A percentile compares a stretch with the other conserved stretches of the same genome.
These are phyloP conservation scores for Tricholoma matsutake DNA, from an alignment of 768 basidiomycete genomes.

Conservation along the genomic window DNA sequence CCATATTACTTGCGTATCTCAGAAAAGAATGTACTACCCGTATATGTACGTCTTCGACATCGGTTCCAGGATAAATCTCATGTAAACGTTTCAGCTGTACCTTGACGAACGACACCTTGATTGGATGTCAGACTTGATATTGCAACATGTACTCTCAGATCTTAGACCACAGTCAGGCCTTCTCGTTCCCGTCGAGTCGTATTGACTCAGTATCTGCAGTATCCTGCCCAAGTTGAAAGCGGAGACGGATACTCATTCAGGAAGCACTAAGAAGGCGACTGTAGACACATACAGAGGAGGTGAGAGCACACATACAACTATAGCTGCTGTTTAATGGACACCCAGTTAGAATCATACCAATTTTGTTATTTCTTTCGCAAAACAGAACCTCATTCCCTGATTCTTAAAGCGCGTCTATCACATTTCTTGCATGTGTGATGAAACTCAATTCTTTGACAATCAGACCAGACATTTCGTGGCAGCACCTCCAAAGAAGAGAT, in stretches of 20 bases:
- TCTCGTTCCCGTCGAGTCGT: slow-evolving; percentile 11
- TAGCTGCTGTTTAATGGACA: slow-evolving; percentile 3
- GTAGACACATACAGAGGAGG: slow-evolving; percentile 87
- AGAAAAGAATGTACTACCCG: slow-evolving; percentile 65
- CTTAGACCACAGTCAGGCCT: slow-evolving; percentile 60
- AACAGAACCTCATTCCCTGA: slow-evolving; percentile 75
- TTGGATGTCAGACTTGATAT: slow-evolving; percentile 85
- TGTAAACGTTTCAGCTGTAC: slow-evolving; percentile 36
- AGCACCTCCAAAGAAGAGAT: slow-evolving; percentile 22
- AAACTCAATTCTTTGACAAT: not conserved
- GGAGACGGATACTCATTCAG: slow-evolving; percentile 48
- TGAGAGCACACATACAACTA: slow-evolving; percentile 28
- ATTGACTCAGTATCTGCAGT: slow-evolving; percentile 31
- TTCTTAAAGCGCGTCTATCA: slow-evolving; percentile 66
- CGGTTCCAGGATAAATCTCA: slow-evolving; percentile 20
- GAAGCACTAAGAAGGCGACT: slow-evolving; percentile 49
- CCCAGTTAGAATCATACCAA: slow-evolving; percentile 70
- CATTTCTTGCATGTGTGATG: not conserved
- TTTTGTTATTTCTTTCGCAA: slow-evolving; percentile 88
- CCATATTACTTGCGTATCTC: slow-evolving; percentile 83
- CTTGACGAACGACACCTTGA: slow-evolving; percentile 83
- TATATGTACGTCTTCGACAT: slow-evolving; percentile 46
- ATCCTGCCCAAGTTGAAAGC: slow-evolving; percentile 63
- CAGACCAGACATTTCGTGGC: slow-evolving; percentile 41
- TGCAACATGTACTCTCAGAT: slow-evolving; percentile 80